Percentiles rank a stretch among this genome's conserved stretches.
Evolutionary conservation across 2,329 filamentous ascomycete genomes (phyloP).

Genomic region (Penicillium decumbens): DNA sequence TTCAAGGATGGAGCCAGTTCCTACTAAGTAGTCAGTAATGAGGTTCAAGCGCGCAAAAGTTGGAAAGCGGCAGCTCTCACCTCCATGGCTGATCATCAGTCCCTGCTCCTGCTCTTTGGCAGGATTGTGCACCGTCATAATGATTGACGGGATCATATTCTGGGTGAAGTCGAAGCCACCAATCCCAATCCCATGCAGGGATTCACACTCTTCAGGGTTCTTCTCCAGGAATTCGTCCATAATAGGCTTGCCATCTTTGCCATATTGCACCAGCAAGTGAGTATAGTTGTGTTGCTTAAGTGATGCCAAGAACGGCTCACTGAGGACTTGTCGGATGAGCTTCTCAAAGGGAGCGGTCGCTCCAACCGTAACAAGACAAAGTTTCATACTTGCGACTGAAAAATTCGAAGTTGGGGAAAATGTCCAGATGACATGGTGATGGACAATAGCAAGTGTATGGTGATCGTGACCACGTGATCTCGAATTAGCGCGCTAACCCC

Average conservation of each 20-base stretch:
- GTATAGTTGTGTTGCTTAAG: slow-evolving; percentile 62
- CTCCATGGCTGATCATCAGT: slow-evolving; percentile 82
- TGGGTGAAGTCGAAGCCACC: slow-evolving; percentile 63
- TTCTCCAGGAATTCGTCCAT: slow-evolving; percentile 44
- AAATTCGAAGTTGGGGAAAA: not conserved
- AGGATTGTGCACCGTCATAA: slow-evolving; percentile 44
- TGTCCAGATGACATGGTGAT: not conserved
- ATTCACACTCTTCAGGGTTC: slow-evolving; percentile 20
- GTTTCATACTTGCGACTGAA: slow-evolving; percentile 25
- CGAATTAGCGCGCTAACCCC: not conserved
- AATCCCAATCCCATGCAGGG: slow-evolving; percentile 48
- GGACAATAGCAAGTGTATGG: not conserved
- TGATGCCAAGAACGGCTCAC: slow-evolving; percentile 57
- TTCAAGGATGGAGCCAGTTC: slow-evolving; percentile 84
- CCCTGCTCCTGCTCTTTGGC: slow-evolving; percentile 50
- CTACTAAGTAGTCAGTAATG: slow-evolving; percentile 44
- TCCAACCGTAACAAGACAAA: slow-evolving; percentile 84
- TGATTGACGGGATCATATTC: slow-evolving; percentile 59
- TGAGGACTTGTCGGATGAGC: slow-evolving; percentile 64
- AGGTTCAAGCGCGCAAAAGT: not conserved
- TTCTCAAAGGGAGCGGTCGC: slow-evolving; percentile 78
- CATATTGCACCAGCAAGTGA: slow-evolving; percentile 74
- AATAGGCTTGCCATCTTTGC: slow-evolving; percentile 57
- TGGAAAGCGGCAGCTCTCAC: slow-evolving; percentile 43
- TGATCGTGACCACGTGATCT: slow-evolving; percentile 5